These are phyloP conservation scores for Candida maesae DNA, from an alignment of 805 yeast species.

Conservation along the genomic window DNA sequence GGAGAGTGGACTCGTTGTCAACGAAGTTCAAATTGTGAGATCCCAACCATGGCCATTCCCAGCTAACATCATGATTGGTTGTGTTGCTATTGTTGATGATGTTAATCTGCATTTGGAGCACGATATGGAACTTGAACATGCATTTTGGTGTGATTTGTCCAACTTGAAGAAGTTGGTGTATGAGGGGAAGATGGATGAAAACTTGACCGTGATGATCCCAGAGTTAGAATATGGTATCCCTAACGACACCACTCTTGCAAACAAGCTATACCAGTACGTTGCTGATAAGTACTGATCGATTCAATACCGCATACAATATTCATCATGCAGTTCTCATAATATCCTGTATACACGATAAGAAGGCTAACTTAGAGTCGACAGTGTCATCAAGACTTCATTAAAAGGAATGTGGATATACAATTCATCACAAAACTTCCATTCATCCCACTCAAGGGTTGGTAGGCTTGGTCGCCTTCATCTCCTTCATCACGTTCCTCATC, in stretches of 20 bases:
- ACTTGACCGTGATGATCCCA: slow-evolving; percentile 12
- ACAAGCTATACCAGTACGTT: slow-evolving; percentile 22
- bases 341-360: too few relatives aligned
- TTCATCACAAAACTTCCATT: too few relatives aligned
- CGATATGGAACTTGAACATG: slow-evolving; percentile 82
- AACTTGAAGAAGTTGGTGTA: slow-evolving; percentile 42
- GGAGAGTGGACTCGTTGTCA: slow-evolving; percentile 73
- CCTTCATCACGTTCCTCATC: background rate
- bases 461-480: background rate
- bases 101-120: slow-evolving; percentile 56
- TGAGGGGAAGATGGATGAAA: slow-evolving; percentile 24
- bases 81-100: slow-evolving; percentile 68
- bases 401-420: too few relatives aligned
- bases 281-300: slow-evolving; percentile 16
- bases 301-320: background rate
- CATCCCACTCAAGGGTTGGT: background rate
- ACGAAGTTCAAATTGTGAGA: slow-evolving; percentile 54
- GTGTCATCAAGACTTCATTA: too few relatives aligned
- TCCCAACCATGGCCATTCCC: slow-evolving; percentile 92
- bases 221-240: slow-evolving; percentile 23
- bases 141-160: slow-evolving; percentile 71
- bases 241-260: slow-evolving; percentile 27
- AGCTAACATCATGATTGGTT: slow-evolving; percentile 47
- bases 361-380: too few relatives aligned
- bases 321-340: background rate